Base-by-base conservation (phyloP, 257 asterid species). In the Leonotis leonurus region DNA sequence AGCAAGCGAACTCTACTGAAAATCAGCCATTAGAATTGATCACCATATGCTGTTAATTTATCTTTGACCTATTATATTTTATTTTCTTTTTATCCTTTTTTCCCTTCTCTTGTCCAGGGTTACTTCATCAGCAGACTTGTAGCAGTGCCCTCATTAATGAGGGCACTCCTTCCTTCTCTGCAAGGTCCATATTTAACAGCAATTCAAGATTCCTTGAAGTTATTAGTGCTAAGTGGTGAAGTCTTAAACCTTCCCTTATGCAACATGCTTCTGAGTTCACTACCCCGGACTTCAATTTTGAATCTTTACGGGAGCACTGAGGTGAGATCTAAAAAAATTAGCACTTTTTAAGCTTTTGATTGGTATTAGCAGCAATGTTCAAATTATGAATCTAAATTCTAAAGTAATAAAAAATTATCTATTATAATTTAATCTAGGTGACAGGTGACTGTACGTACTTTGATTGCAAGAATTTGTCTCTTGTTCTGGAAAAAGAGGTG, bases 261-360 rank as follows among this genome's bases (percentile, higher is more conserved):
- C 79, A 65, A 75, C 76, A 75, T 35, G 73, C 90, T 92, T 78
- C 70, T 75, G 76, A 73, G 79, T 76, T 59, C 85, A 68, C 84
- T 92, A 54, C 98, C 98, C 39, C 70, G 62, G 72, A 86, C 94
- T 62, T 60, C 72, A 53, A 67, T 92, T 72, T 81, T 89, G 78
- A 92, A 92, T 80, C 71, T 89, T 62, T 92, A 92, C 62, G 98
- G 98, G 64, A 88, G 98, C 83, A 88, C 98, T 20, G 98, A 88
- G 98, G 98, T 92, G 60, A 81, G 84, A 65, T 68, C 27, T 65
- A 39, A 60, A 40, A 54, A 59, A 44, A 72, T 39, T 53, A 12
- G 17, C 51, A 25, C 55, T 66, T 33, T 62, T 18, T 48, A 63
- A 64, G 63, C 53, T 56, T 58, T 56, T 59, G 40, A 26, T 59